Percentiles rank a stretch among this genome's conserved stretches.
These are phyloP conservation scores for Ogataea salicorniae DNA, from an alignment of 805 yeast species.

Conservation along the genomic window DNA sequence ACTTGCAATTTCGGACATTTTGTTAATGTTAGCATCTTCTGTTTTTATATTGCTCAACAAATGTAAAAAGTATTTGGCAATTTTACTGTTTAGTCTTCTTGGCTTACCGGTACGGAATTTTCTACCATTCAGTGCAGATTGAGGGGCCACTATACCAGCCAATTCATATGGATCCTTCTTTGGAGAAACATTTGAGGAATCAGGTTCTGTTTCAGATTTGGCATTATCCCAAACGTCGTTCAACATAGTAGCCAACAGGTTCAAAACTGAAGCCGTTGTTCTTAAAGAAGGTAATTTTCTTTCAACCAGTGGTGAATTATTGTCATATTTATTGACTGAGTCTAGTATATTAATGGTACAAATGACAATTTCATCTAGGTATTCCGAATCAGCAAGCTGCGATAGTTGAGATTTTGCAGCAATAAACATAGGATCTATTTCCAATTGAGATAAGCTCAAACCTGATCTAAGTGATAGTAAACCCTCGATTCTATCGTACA, in stretches of 20 bases:
- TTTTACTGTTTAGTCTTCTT: conserved; percentile 7
- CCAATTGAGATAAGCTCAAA: conserved; percentile 31
- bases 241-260: conserved; percentile 35
- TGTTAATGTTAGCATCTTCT: conserved; percentile 22
- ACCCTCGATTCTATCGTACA: conserved; percentile 30
- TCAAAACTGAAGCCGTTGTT: conserved; percentile 33
- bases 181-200: not conserved
- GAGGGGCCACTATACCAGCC: conserved; percentile 8
- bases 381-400: conserved; percentile 24
- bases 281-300: conserved; percentile 24
- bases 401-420: conserved; percentile 31
- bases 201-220: not conserved
- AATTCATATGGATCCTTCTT: conserved; percentile 5
- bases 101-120: conserved; percentile 12
- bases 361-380: conserved; percentile 28
- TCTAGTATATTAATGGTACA: conserved; percentile 24
- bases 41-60: conserved; percentile 15
- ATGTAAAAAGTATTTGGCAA: conserved; percentile 9
- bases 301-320: conserved; percentile 20
- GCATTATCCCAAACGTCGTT: conserved; percentile 16
- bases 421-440: conserved; percentile 32
- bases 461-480: conserved; percentile 35
- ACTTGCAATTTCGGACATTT: conserved; percentile 12
- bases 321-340: conserved; percentile 22
- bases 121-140: conserved; percentile 7